These are phyloP conservation scores for Suillus alpinus DNA, from an alignment of 768 basidiomycete species.

Conservation along the genomic window DNA sequence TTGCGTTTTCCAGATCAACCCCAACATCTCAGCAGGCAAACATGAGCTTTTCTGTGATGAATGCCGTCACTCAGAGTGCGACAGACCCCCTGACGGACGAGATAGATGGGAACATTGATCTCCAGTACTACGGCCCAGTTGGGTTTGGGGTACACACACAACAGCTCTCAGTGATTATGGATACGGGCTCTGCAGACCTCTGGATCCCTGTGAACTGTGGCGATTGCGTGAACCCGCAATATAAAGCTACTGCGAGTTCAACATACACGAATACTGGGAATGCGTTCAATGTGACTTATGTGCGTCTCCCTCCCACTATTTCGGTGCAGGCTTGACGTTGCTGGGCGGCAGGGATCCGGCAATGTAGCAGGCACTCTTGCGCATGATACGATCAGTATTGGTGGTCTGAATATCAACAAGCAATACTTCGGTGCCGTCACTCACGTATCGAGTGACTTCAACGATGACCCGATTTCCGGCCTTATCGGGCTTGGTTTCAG, in stretches of 20 bases:
- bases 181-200: constrained; percentile 68
- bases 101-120: constrained; percentile 37
- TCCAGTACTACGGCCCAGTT: constrained; percentile 45
- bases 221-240: constrained; percentile 37
- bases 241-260: constrained; percentile 36
- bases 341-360: constrained; percentile 47
- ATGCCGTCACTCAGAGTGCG: constrained; percentile 1
- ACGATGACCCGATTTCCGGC: constrained; percentile 52
- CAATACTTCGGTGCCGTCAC: constrained; percentile 57
- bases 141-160: constrained; percentile 46
- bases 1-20: not conserved
- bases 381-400: constrained; percentile 50
- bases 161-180: constrained; percentile 53
- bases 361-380: constrained; percentile 47
- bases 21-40: not conserved
- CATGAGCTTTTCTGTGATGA: not conserved
- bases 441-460: constrained; percentile 48
- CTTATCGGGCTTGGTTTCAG: constrained; percentile 64
- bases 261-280: constrained; percentile 35
- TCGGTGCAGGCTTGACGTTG: not conserved
- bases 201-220: constrained; percentile 48
- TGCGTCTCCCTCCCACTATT: constrained; percentile 21
- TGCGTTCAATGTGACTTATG: constrained; percentile 45
- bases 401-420: constrained; percentile 38
- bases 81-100: constrained; percentile 35